Conservation (phyloP, 1,284 basidiomycete genomes). For the Leccinum insolens region DNA sequence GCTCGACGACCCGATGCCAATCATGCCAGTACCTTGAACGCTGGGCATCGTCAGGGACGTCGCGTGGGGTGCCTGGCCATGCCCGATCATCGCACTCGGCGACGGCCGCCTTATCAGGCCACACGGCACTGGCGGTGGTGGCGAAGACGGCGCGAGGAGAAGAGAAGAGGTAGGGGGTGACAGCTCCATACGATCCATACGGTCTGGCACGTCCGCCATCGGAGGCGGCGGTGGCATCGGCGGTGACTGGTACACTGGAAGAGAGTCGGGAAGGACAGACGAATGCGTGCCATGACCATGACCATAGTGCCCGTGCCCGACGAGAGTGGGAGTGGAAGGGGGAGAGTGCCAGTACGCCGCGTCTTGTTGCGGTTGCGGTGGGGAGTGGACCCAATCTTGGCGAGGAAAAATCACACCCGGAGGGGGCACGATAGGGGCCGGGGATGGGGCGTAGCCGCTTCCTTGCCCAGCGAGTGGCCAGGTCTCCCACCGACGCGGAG, state of each 20-base stretch:
- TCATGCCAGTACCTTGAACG: not conserved
- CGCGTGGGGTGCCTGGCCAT: constrained; percentile 10
- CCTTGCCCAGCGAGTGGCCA: constrained; percentile 14
- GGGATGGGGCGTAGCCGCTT: constrained; percentile 9
- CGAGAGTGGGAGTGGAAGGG: not conserved
- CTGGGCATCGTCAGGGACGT: not conserved
- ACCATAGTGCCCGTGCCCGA: not conserved
- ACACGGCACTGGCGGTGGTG: constrained; percentile 13
- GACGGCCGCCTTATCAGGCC: constrained; percentile 18
- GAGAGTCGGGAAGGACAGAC: not conserved
- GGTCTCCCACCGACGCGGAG: constrained; percentile 20
- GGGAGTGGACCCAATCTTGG: constrained; percentile 21
- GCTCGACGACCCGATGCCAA: constrained; percentile 9
- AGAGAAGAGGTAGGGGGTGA: constrained; percentile 13
- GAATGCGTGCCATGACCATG: not conserved
- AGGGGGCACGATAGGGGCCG: constrained; percentile 25
- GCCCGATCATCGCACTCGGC: constrained; percentile 12
- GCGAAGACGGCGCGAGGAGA: constrained; percentile 23
- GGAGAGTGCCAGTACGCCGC: constrained; percentile 11
- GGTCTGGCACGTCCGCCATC: not conserved
- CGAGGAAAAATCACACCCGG: constrained; percentile 31
- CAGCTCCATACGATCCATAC: constrained; percentile 11
- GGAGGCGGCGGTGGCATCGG: not conserved
- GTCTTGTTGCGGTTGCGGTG: not conserved
- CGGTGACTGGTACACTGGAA: not conserved